Evolutionary conservation across 805 yeast genomes (phyloP), one percentile per base, ranked within the genome.

Genomic region (Starmerella floris): DNA sequence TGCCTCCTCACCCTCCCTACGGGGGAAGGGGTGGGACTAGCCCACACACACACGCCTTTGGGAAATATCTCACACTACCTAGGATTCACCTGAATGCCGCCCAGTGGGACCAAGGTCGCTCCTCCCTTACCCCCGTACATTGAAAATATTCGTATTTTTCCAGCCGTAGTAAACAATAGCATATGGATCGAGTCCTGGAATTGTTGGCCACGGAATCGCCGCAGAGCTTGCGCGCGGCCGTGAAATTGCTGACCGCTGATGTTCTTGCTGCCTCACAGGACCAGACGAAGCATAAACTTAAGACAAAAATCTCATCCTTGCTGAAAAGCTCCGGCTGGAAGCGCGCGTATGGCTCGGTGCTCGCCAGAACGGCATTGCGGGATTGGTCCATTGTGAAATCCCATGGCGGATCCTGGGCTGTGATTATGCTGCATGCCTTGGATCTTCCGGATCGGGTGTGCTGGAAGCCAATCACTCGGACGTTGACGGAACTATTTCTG

Each of bases 341-440:
- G n/a, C 56, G 63, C 23, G 67, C 69, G 59, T 58, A 55, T 35
- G 72, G 66, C 0, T 52, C 59, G 6, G 60, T 62, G 32, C 41
- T 67, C 3, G 62, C 57, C 23, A 42, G 50, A 5, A 41, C 47
- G 0, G 51, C 58, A 1, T 39, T 57, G 6, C 41, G 22, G 9
- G 54, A 57, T 45, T 53, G 59, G 56, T 53, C 51, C 3, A 44
- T 53, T 16, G 46, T 68, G 27, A 56, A 64, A 27, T 49, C 54
- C n/a, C 66, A 61, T 35, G 72, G 71, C 10, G 50, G 58, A 1
- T 41, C 52, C 3, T 65, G 69, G 61, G 58, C 63, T 9, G 56
- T 55, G 10, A 59, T 60, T 16, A 37, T 68, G 40, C 46, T 65
- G 34, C 67, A 66, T 44, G 50, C 60, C 20, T 54, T 67, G 8